Conservation (phyloP, 495 filamentous ascomycete genomes). For the Antarctomyces pellizariae region DNA sequence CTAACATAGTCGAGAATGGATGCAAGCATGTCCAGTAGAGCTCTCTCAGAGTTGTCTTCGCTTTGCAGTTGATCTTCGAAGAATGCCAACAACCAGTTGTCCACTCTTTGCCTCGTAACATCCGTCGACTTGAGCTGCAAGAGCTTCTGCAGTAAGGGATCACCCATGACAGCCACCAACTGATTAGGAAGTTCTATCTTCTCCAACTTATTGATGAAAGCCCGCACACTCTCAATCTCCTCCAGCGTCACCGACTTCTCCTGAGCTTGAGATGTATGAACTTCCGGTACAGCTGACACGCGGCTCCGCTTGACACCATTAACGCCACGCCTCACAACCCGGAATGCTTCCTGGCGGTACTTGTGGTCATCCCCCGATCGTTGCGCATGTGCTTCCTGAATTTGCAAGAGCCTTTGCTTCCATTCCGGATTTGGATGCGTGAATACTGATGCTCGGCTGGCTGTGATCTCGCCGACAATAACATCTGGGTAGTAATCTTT, state of each 20-base stretch:
- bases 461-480: constrained; percentile 41
- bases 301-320: constrained; percentile 20
- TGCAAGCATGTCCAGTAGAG: constrained; percentile 30
- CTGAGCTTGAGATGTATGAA: constrained; percentile 49
- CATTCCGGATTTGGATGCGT: constrained; percentile 61
- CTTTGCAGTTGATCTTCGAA: constrained; percentile 31
- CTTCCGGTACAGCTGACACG: constrained; percentile 31
- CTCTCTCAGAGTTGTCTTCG: constrained; percentile 23
- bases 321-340: constrained; percentile 22
- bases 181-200: constrained; percentile 64
- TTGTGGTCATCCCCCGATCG: constrained; percentile 12
- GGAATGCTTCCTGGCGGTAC: constrained; percentile 22
- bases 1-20: constrained; percentile 32
- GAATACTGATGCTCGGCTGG: constrained; percentile 29
- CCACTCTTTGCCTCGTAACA: constrained; percentile 27
- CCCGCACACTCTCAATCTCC: constrained; percentile 47
- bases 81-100: constrained; percentile 41
- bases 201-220: constrained; percentile 55
- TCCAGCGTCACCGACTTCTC: constrained; percentile 45
- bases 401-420: constrained; percentile 38
- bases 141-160: constrained; percentile 59
- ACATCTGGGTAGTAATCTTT: constrained; percentile 85
- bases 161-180: constrained; percentile 48
- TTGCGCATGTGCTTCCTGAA: constrained; percentile 36
- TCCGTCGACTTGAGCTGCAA: constrained; percentile 38